These are phyloP conservation scores for Plasmodium sp. DNA, from an alignment of 169 alveolate species.

Conservation along the genomic window DNA sequence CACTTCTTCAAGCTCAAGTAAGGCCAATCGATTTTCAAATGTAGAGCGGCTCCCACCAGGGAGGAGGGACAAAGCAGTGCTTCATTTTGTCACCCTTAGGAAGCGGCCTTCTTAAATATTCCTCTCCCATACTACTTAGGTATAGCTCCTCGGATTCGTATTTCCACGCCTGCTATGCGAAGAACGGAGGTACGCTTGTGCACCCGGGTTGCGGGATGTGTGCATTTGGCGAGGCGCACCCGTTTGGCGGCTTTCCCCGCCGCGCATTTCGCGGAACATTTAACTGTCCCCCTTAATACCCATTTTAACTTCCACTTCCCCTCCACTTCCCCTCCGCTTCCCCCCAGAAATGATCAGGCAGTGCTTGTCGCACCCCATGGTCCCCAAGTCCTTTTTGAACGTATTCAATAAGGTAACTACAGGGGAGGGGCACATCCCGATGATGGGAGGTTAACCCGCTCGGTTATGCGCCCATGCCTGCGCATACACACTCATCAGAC, in stretches of 20 bases:
- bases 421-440: not conserved
- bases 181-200: conserved; percentile 54
- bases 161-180: conserved; percentile 70
- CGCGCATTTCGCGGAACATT: not conserved
- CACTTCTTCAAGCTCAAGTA: conserved; percentile 71
- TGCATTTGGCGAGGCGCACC: not conserved
- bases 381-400: conserved; percentile 19
- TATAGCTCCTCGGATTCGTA: conserved; percentile 69
- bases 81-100: not conserved
- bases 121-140: conserved; percentile 1
- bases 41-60: not conserved
- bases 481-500: not conserved
- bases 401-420: conserved; percentile 52
- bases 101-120: not conserved
- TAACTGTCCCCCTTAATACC: not conserved
- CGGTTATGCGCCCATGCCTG: not conserved
- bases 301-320: not conserved
- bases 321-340: not conserved
- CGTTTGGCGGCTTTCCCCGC: not conserved
- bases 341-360: conserved; percentile 69
- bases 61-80: not conserved
- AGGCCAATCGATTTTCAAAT: not conserved
- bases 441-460: not conserved
- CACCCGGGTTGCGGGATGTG: not conserved
- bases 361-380: conserved; percentile 70